phyloP scores from a whole-genome alignment of 495 filamentous ascomycete genomes.

The Xylaria intraflava region DNA sequence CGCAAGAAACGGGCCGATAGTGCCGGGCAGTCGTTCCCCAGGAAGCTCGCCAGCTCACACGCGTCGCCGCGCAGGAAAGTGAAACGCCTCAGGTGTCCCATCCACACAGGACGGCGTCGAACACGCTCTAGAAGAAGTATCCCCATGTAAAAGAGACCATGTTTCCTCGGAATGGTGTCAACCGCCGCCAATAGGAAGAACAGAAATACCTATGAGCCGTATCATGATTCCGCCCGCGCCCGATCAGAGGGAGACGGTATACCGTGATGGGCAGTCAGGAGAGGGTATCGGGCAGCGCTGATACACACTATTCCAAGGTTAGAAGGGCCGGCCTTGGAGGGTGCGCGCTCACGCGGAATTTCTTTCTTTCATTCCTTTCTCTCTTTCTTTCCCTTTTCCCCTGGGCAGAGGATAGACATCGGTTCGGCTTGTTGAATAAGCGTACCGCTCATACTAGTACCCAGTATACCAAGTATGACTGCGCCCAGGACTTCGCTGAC shows the following conservation, averaged over 20 bases:
- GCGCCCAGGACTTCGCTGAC: conserved; percentile 37
- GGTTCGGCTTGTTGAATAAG: no score
- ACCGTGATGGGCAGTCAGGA: no score
- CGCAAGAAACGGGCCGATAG: conserved; percentile 39
- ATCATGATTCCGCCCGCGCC: conserved; percentile 43
- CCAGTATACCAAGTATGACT: no score
- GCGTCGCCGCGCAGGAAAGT: conserved; percentile 46
- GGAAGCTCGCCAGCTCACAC: conserved; percentile 45
- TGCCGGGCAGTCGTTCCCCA: conserved; percentile 40
- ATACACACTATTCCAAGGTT: no score
- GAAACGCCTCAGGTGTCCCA: conserved; percentile 39
- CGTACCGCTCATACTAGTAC: no score
- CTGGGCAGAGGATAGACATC: no score
- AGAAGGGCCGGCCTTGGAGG: no score
- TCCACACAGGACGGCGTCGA: conserved; percentile 51
- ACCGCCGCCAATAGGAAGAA: conserved; percentile 40
- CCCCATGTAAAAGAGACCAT: conserved; percentile 41
- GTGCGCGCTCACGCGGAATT: no score
- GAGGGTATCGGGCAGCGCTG: no score
- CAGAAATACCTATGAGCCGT: conserved; percentile 38
- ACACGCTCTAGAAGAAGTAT: conserved; percentile 47
- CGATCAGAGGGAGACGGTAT: conserved; percentile 33
- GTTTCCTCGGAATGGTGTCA: conserved; percentile 37
- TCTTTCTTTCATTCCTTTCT: no score
- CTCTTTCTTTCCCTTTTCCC: no score